These are phyloP conservation scores for Crithidia mellificae DNA, from an alignment of 208 protist species.

Conservation along the genomic window DNA sequence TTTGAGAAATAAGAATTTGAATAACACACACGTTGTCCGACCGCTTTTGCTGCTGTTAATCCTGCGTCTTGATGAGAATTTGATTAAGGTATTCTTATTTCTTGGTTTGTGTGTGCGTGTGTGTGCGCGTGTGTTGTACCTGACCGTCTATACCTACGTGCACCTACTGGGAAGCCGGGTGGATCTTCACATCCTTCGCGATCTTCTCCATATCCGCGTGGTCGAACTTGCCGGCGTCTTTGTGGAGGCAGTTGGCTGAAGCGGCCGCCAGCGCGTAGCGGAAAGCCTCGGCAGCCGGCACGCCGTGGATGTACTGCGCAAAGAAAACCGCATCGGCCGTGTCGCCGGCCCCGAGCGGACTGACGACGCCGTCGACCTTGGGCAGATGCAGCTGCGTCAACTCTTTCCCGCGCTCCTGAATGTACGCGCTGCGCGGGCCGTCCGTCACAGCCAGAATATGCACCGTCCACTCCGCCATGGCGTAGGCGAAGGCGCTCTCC, in stretches of 20 bases:
- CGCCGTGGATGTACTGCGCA: constrained; percentile 26
- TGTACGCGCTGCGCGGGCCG: constrained; percentile 26
- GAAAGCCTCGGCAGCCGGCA: constrained; percentile 27
- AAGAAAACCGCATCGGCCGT: constrained; percentile 44
- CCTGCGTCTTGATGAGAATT: no score
- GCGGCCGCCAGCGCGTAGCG: constrained; percentile 34
- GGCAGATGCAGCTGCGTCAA: constrained; percentile 21
- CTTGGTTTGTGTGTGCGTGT: no score
- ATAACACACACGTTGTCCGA: no score
- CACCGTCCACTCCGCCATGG: constrained; percentile 35
- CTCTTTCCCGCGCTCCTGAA: constrained; percentile 23
- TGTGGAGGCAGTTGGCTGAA: constrained; percentile 45
- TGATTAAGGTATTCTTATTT: no score
- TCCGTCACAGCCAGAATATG: constrained; percentile 38
- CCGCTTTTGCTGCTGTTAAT: no score
- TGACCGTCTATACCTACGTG: no score
- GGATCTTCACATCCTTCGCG: no score
- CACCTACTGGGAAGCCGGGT: no score
- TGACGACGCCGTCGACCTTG: constrained; percentile 34
- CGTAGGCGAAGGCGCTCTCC: constrained; percentile 32
- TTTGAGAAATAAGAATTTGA: no score
- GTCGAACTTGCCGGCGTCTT: constrained; percentile 41
- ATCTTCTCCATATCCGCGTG: no score
- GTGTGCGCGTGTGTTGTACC: no score
- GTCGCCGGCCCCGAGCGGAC: constrained; percentile 41